Evolutionary conservation across 2,329 filamentous ascomycete species (phyloP), one percentile per base, ranked within the genome.

Genomic region (Exophiala viscosa): DNA sequence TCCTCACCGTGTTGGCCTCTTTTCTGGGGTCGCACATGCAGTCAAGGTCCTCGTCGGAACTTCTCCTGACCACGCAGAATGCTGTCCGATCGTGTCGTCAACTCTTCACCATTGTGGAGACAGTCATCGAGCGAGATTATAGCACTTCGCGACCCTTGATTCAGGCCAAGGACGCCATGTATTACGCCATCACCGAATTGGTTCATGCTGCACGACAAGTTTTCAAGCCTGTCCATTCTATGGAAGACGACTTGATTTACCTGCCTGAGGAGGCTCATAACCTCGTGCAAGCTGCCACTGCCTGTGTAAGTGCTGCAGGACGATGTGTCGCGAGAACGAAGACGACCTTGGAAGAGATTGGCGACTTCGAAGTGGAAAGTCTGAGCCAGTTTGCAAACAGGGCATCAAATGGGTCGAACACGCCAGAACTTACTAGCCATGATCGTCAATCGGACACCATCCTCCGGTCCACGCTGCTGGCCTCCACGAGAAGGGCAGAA

Each of bases 21-120:
- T 96, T 97, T 68, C 92, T 97, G 67, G 93, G 93, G 13, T 79
- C 96, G 50, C 90, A 96, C 69, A 77, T 96, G 55, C 90, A 96
- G 67, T 93, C 91, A n/a, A 86, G 93, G 57, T 93, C 90, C 6
- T 86, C 90, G 7, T 83, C 87, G 1, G 90, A 96, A 67, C 78
- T 97, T 44, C 83, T 90, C 31, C 73, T 85, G 9, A 90, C 88
- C 13, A 92, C 95, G 43, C 86, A 88, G 66, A 86, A 92, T 67
- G 89, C 91, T 7, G 88, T 91, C 8, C 79, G 83, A 6, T 90
- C 91, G 2, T 95, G 91, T 58, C 85, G 86, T 42, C 83, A 86
- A 60, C 78, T 97, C 44, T 76, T 96, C 45, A 79, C 83, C 13
- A 84, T 96, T 9, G 82, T 96, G 9, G 88, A 95, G 64, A 82